phyloP scores from a whole-genome alignment of 2,329 filamentous ascomycete genomes.

The Aspergillus sp. region DNA sequence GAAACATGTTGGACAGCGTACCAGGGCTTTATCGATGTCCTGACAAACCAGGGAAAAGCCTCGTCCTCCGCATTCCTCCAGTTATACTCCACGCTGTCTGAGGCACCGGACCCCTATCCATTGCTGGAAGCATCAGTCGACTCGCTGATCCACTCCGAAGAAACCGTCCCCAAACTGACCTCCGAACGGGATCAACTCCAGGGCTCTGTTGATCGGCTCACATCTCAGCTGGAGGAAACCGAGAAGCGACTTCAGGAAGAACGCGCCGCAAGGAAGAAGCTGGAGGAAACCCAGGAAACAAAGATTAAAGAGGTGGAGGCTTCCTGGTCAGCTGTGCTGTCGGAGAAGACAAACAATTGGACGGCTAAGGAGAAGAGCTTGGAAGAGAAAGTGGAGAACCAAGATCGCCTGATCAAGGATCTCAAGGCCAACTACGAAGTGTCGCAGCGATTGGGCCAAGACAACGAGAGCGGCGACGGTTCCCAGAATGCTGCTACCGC shows the following conservation, averaged over 20 bases:
- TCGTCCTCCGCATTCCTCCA: conserved; percentile 92
- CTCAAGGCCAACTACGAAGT: conserved; percentile 98
- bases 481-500: conserved; percentile 68
- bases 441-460: conserved; percentile 79
- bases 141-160: conserved; percentile 85
- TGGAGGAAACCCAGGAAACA: conserved; percentile 74
- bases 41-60: conserved; percentile 93
- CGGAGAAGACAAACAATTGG: conserved; percentile 97
- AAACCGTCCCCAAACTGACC: conserved; percentile 86
- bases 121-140: conserved; percentile 95
- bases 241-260: conserved; percentile 80
- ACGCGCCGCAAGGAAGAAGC: conserved; percentile 65
- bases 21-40: conserved; percentile 93
- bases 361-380: conserved; percentile 84
- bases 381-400: conserved; percentile 91
- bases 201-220: conserved; percentile 70
- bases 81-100: conserved; percentile 87
- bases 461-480: conserved; percentile 63
- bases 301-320: conserved; percentile 86
- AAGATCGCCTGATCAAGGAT: conserved; percentile 88
- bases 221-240: conserved; percentile 76
- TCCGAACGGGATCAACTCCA: conserved; percentile 87
- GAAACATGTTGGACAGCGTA: conserved; percentile 62
- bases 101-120: conserved; percentile 94
- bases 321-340: conserved; percentile 84